Base-by-base conservation (phyloP, 2,329 filamentous ascomycete species). In the Ceratocystis harringtonii region DNA sequence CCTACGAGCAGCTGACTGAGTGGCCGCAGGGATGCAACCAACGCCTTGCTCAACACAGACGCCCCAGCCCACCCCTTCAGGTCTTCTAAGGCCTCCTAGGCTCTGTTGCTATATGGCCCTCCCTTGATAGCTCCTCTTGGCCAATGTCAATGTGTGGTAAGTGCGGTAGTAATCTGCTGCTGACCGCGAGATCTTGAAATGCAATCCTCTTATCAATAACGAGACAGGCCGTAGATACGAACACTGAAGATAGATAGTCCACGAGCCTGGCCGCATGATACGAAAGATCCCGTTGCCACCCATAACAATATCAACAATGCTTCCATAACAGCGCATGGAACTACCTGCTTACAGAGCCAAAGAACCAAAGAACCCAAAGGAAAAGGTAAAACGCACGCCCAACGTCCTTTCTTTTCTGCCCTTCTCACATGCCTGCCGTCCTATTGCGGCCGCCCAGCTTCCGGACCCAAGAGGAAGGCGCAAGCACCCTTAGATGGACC, bases 391-490 rank as follows among this genome's bases (percentile, higher is more conserved):
- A n/a, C 17, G 19, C 19, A 10, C 19, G 30, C 50, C 22, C 7
- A 25, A 30, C 22, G 25, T 28, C 22, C 43, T 48, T 62, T 3
- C 17, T 48, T 48, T 32, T 48, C 6, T 62, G 19, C 19, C 19
- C 22, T 28, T 30, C 41, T 48, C 61, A 45, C 45, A 50, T 50
- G 45, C 15, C 19, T 19, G 45, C 45, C 45, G 45, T 19, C 45
- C 6, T 50, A 19, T 50, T 50, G 45, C 6, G 17, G 45, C 45
- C 45, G 5, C 17, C 17, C 44, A 28, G 32, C 32, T 45, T 61
- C 36, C 41, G 25, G 25, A 32, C 41, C 50, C 63, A 64, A 64
- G 52, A 60, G 63, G 63, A 64, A 64, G 45, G 50, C 60, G 63
- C 50, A 64, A 64, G 63, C 63, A 64, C 63, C 22, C 19, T 12